phyloP scores from a whole-genome alignment of 306 rosid genomes.

The Pueraria montana region DNA sequence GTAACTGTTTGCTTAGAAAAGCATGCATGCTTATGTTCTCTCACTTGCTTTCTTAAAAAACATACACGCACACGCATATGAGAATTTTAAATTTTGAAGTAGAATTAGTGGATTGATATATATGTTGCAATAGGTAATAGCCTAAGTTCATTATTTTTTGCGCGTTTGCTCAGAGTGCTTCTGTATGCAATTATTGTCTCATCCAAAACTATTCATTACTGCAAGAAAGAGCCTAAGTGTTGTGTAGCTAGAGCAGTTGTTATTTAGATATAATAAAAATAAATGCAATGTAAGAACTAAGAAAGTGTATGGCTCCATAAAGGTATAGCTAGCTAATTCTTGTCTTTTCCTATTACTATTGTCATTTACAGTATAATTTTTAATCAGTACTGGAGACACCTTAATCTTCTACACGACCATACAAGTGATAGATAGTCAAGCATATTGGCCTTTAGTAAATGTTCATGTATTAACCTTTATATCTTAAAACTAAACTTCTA shows the following conservation, averaged over 20 bases:
- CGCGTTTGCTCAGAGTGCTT: not conserved
- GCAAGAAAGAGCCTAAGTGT: not conserved
- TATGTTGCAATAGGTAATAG: not conserved
- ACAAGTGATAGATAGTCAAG: not conserved
- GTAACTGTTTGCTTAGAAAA: not conserved
- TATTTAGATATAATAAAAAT: not conserved
- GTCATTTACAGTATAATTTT: conserved; percentile 35
- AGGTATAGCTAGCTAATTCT: not conserved
- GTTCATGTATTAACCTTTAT: not conserved
- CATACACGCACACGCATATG: not conserved
- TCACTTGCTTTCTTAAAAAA: not conserved
- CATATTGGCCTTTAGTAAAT: not conserved
- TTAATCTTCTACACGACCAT: conserved; percentile 8
- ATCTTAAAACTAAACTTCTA: not conserved
- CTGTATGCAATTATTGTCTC: not conserved
- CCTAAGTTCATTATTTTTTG: not conserved
- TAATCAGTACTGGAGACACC: conserved; percentile 31
- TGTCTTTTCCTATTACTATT: conserved; percentile 8
- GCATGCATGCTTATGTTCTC: not conserved
- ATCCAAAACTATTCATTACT: not conserved
- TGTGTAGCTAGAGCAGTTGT: not conserved
- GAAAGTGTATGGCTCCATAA: not conserved
- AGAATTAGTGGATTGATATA: not conserved
- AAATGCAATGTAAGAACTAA: too few relatives aligned
- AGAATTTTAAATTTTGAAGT: not conserved